Evolutionary conservation across 1,139 yeast species (phyloP), one percentile per base, ranked within the genome.

Genomic region (Debaryomyces sp.): DNA sequence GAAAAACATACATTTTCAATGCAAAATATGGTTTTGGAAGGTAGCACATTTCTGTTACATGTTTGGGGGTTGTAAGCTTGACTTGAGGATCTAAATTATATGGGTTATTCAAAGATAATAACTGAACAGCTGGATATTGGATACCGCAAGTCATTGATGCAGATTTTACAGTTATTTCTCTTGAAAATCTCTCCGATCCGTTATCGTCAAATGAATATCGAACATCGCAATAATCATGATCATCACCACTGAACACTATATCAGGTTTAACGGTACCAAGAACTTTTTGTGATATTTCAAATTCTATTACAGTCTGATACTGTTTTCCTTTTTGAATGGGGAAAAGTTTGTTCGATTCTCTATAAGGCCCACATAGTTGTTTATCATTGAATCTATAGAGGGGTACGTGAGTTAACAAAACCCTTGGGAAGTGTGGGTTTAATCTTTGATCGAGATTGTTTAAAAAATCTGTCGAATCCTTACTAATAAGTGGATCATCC

Each of bases 121-220:
- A 67, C 62, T 94, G 97, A 44, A 91, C 79, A 0, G 97, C 98
- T 0, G 99, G 99, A 47, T 74, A 74, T 26, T 75, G 68, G 34
- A 94, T 84, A 0, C 98, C 98, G 78, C 90, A 89, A 18, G 96
- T 91, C 96, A 94, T 89, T 2, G 97, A 88, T 49, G 89, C 84
- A 1, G 96, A 82, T 62, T 94, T 94, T 15, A 91, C 91, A 0
- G 97, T 89, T 52, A 87, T 83, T 64, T 94, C 99, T 44, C 85
- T 82, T 0, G 88, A 80, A 6, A 60, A 58, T 9, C 59, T 55
- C 13, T 62, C 62, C 2, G 67, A 67, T 1, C 75, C 73, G 23
- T 64, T 62, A 10, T 62, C 54, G 6, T 55, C 51, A 55, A 77
- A 82, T 2, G 77, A 66, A 59, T 91, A 97, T 10, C 71, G 67